Conservation (phyloP, 2,329 filamentous ascomycete species). For the Coniochaeta sp. region DNA sequence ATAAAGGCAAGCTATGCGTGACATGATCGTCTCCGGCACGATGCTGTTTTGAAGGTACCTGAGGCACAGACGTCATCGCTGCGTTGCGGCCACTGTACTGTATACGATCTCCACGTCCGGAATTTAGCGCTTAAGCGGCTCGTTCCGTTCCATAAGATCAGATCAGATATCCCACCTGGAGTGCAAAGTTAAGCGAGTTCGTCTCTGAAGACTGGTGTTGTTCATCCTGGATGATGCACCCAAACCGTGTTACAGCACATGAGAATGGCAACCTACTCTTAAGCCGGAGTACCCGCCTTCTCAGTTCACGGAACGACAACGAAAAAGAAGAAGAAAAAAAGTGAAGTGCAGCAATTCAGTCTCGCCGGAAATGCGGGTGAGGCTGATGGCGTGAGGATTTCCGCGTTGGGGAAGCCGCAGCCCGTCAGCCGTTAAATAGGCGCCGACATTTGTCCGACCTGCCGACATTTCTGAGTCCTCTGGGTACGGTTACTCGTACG, state of each 20-base stretch:
- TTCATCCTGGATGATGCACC: background rate
- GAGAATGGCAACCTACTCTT: too few species aligned
- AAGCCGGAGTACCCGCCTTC: background rate
- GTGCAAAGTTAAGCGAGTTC: too few species aligned
- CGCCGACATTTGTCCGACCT: background rate
- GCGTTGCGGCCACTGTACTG: too few species aligned
- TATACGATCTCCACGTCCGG: background rate
- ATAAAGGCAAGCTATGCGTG: too few species aligned
- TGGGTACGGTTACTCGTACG: background rate
- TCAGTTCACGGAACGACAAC: too few species aligned
- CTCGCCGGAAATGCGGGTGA: background rate
- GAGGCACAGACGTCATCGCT: background rate
- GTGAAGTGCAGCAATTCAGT: background rate
- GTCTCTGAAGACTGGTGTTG: background rate
- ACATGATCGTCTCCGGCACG: too few species aligned
- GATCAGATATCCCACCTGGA: background rate
- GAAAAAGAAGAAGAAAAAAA: too few species aligned
- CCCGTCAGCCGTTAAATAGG: background rate
- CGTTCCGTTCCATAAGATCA: background rate
- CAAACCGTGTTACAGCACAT: background rate
- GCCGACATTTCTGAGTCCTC: background rate
- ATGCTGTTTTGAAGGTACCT: background rate
- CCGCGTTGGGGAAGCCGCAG: background rate
- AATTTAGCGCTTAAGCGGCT: background rate
- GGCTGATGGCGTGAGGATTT: background rate